A percentile compares a stretch with the other conserved stretches of the same genome.
Conservation (phyloP, 108 stramenopile genomes). For the Craspedostauros australis region DNA sequence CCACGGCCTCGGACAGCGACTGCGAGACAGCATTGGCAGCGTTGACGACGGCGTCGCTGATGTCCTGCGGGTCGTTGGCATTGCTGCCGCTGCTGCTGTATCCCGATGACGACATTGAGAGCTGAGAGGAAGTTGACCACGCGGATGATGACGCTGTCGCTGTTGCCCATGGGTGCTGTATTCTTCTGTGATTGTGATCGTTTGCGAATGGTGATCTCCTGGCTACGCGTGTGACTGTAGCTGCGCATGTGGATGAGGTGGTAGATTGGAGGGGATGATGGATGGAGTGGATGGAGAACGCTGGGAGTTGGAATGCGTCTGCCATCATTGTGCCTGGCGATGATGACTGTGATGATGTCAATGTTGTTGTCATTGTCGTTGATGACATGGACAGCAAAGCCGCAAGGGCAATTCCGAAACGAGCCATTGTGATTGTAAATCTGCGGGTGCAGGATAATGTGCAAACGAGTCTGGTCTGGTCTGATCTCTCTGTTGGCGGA, state of each 20-base stretch:
- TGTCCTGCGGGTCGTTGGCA: no score
- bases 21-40: conserved; percentile 5
- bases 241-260: not conserved
- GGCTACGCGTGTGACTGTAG: not conserved
- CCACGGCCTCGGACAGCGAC: conserved; percentile 1
- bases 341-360: not conserved
- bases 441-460: no score
- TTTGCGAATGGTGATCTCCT: not conserved
- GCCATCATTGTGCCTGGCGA: not conserved
- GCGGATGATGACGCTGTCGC: no score
- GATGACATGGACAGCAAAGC: not conserved
- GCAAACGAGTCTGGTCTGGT: no score
- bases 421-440: no score
- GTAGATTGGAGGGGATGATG: no score
- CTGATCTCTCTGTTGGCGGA: no score
- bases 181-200: not conserved
- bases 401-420: conserved; percentile 5
- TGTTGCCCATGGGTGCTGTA: conserved; percentile 2
- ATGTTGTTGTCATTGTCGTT: no score
- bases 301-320: conserved; percentile 4
- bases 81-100: no score
- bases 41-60: conserved; percentile 17
- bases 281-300: no score
- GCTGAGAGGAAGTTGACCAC: no score
- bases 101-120: no score